Conservation (phyloP, 2,329 filamentous ascomycete species). For the Penicillium sp. region DNA sequence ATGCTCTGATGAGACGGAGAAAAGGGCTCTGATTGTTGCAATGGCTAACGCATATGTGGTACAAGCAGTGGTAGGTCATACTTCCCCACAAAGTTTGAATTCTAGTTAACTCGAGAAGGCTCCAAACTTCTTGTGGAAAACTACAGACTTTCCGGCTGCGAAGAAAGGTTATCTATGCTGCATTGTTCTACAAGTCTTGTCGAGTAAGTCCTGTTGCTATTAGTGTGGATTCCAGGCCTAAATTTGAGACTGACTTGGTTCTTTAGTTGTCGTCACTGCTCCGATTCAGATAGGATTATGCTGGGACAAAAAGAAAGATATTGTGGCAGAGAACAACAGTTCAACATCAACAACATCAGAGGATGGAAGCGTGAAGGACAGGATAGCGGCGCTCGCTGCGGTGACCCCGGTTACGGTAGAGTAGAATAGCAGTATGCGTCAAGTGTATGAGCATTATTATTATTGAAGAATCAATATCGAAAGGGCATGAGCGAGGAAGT, state of each 20-base stretch:
- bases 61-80: neutral
- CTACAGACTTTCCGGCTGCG: neutral
- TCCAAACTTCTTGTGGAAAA: neutral
- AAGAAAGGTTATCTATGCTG: constrained; percentile 1
- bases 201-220: neutral
- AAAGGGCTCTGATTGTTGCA: neutral
- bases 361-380: neutral
- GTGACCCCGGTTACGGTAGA: neutral
- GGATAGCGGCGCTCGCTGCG: neutral
- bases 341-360: neutral
- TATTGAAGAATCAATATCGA: neutral
- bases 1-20: neutral
- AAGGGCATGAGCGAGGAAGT: no score
- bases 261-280: neutral
- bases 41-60: constrained; percentile 3
- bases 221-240: neutral
- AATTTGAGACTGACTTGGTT: neutral
- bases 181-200: neutral
- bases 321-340: neutral
- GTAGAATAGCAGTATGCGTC: neutral
- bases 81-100: neutral
- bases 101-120: neutral
- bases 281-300: constrained; percentile 1
- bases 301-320: neutral
- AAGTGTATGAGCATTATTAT: neutral